phyloP scores from a whole-genome alignment of 2,329 filamentous ascomycete genomes.

The Botryotinia calthae region DNA sequence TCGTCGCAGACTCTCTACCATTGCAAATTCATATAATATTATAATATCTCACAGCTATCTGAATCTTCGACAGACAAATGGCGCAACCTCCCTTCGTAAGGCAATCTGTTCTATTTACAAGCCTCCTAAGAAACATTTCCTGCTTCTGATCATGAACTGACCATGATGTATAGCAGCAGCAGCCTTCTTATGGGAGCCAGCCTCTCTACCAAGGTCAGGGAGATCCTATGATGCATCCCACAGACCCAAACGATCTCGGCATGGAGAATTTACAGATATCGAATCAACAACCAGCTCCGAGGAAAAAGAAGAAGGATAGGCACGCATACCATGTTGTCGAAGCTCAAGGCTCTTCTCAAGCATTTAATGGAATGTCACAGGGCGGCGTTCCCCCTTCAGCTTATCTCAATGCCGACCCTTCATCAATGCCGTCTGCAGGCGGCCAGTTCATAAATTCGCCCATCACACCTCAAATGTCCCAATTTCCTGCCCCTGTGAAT shows the following conservation, averaged over 20 bases:
- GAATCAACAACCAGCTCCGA: constrained; percentile 34
- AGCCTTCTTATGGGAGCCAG: constrained; percentile 14
- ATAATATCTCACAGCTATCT: constrained; percentile 8
- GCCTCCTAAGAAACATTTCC: neutral
- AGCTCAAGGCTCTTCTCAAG: constrained; percentile 64
- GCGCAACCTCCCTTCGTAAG: constrained; percentile 21
- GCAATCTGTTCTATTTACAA: constrained; percentile 19
- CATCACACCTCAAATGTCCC: constrained; percentile 47
- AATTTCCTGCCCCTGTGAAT: constrained; percentile 61
- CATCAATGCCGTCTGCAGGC: constrained; percentile 42
- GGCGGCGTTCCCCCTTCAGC: constrained; percentile 53
- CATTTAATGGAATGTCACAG: constrained; percentile 67
- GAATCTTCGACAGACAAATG: constrained; percentile 19
- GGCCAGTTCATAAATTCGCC: constrained; percentile 48
- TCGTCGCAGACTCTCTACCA: neutral
- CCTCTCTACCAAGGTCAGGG: constrained; percentile 8
- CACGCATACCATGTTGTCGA: constrained; percentile 90
- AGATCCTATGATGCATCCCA: constrained; percentile 7
- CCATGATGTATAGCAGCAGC: constrained; percentile 9
- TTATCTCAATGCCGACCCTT: constrained; percentile 57
- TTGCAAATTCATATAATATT: constrained; percentile 11
- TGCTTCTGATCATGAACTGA: constrained; percentile 2
- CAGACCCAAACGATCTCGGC: constrained; percentile 19
- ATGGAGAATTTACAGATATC: constrained; percentile 22
- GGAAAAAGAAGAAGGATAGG: constrained; percentile 88